Base-by-base conservation (phyloP, 768 basidiomycete genomes). In the Holtermannia corniformis region DNA sequence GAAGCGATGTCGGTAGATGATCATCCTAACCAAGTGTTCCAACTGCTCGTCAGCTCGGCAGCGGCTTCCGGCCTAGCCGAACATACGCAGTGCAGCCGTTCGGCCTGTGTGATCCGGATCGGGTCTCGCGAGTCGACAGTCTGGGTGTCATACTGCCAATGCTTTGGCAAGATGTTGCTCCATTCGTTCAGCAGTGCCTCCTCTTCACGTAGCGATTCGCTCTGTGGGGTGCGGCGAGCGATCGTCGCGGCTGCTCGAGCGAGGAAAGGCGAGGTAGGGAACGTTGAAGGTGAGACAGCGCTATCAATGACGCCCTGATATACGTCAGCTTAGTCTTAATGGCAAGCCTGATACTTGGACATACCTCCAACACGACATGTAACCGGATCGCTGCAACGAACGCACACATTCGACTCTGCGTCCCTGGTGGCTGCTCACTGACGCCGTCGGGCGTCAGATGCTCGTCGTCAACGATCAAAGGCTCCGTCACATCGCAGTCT, bases 401-500 rank as follows among this genome's bases (percentile, higher is more conserved):
- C 11, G 88, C 88, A 55, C 79, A 78, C 76, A 92, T 80, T 48
- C 87, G 79, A 63, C 81, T 83, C 61, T 86, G 82, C 4, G 79
- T 81, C 28, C 85, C 85, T 2, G 79, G 75, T 2, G 87, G 82
- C 47, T 88, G 87, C 2, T 75, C 57, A 28, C 76, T 70, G 2
- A 77, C 69, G 41, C 80, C 79, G 13, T 90, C 89, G 26, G 76
- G 79, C 1, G 87, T 84, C 58, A 93, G 84, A 68, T 79, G 86
- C 67, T 95, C 90, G 69, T 95, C 91, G 67, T 92, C 91, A 19
- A 91, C 81, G 19, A 85, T 77, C 4, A 82, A 74, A 1, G 89
- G 88, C 68, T 92, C 91, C 3, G 81, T 79, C n/a, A 91, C 85
- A 65, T 95, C 90, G 72, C 88, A 91, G 67, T 93, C 90, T 57